Percentiles rank a stretch among this genome's conserved stretches.
Conservation (phyloP, 495 filamentous ascomycete genomes). For the Hypomontagnella submonticulosa region DNA sequence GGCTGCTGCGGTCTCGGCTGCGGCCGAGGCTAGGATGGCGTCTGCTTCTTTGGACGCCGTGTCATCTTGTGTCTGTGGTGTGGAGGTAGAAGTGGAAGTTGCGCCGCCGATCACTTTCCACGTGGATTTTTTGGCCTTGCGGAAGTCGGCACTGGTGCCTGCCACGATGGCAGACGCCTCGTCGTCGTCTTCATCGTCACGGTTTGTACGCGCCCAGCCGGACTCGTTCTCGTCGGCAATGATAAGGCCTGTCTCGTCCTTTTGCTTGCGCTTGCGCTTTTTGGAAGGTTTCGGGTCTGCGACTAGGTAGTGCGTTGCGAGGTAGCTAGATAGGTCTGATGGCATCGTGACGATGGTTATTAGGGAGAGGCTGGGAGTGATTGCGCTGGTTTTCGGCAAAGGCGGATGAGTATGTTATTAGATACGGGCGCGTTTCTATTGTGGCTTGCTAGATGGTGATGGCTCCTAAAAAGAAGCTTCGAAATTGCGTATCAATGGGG, state of each 20-base stretch:
- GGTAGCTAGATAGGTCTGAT: constrained; percentile 81
- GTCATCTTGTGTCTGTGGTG: constrained; percentile 34
- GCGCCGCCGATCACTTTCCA: constrained; percentile 78
- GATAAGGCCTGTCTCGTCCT: constrained; percentile 72
- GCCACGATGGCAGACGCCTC: constrained; percentile 58
- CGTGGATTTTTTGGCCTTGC: constrained; percentile 76
- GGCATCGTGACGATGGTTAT: constrained; percentile 54
- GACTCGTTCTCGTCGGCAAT: constrained; percentile 85
- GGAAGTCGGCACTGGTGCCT: constrained; percentile 73
- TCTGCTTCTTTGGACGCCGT: constrained; percentile 76
- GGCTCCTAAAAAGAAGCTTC: not conserved
- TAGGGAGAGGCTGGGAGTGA: constrained; percentile 5
- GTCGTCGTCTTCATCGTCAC: constrained; percentile 58
- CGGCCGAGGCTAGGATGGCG: constrained; percentile 81
- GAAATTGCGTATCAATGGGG: not conserved
- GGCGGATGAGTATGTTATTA: not conserved
- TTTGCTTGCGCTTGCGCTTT: constrained; percentile 84
- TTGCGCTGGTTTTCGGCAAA: not conserved
- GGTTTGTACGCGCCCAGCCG: constrained; percentile 67
- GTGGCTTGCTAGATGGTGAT: not conserved
- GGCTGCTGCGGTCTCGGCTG: constrained; percentile 68
- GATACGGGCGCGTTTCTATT: not conserved
- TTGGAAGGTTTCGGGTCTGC: constrained; percentile 79
- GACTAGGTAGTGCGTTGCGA: constrained; percentile 92
- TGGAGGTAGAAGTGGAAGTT: constrained; percentile 50